Evolutionary conservation across 2,329 filamentous ascomycete species (phyloP).

Genomic region (Aspergillus neotritici): DNA sequence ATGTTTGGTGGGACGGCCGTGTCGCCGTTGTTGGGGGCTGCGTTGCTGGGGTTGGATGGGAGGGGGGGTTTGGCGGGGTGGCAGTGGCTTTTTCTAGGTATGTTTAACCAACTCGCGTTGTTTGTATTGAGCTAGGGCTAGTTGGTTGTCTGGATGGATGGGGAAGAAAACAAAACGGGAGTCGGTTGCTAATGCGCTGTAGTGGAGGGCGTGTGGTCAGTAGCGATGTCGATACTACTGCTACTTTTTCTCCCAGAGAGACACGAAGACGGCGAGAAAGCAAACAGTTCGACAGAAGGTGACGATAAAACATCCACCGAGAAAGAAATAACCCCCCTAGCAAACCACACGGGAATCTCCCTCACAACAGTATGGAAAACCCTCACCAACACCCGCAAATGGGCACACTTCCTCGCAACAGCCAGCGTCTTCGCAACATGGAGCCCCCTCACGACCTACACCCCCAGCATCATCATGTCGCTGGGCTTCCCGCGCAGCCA

Average conservation of each 20-base stretch:
- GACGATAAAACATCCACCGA: not conserved
- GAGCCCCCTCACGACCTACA: slow-evolving; percentile 50
- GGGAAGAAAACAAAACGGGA: too few relatives aligned
- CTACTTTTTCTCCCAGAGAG: slow-evolving; percentile 32
- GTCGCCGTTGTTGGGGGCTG: slow-evolving; percentile 46
- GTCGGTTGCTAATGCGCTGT: not conserved
- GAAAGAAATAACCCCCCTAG: too few relatives aligned
- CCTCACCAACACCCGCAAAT: slow-evolving; percentile 42
- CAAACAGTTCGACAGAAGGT: slow-evolving; percentile 12
- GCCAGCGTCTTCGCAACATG: slow-evolving; percentile 50
- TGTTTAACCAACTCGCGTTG: not conserved
- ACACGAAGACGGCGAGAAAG: slow-evolving; percentile 9
- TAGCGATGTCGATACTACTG: slow-evolving; percentile 36
- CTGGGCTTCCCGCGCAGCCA: slow-evolving; percentile 44
- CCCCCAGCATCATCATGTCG: slow-evolving; percentile 34
- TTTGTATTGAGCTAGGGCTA: too few relatives aligned
- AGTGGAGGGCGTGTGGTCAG: slow-evolving; percentile 46
- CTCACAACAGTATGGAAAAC: slow-evolving; percentile 42
- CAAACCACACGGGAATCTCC: slow-evolving; percentile 29
- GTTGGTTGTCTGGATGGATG: too few relatives aligned
- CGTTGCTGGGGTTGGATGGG: slow-evolving; percentile 44
- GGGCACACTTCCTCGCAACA: slow-evolving; percentile 47
- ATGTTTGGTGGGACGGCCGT: slow-evolving; percentile 50
- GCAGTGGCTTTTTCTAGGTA: slow-evolving; percentile 50
- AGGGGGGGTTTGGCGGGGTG: slow-evolving; percentile 41